Conservation (phyloP, 345 rosid genomes). For the Kandelia obovata region DNA sequence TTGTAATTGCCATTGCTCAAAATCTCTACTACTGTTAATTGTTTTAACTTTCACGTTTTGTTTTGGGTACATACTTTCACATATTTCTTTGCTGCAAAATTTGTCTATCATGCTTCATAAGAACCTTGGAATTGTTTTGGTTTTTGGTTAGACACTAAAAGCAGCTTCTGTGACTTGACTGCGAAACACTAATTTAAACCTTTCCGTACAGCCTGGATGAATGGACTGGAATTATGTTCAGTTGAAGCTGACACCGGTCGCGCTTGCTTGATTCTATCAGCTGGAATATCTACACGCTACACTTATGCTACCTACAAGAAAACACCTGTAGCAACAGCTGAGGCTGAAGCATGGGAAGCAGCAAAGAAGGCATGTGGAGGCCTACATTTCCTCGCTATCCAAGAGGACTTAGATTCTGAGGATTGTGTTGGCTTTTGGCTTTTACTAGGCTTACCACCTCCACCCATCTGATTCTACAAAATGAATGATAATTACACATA, state of each 20-base stretch:
- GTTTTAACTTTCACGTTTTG: too few relatives aligned
- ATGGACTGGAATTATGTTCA: constrained; percentile 81
- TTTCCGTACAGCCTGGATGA: constrained; percentile 72
- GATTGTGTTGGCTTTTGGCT: constrained; percentile 96
- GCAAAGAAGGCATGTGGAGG: constrained; percentile 86
- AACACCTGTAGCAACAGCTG: constrained; percentile 56
- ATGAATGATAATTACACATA: constrained; percentile 72
- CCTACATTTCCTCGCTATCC: constrained; percentile 88
- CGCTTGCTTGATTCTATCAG: constrained; percentile 63
- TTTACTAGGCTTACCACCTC: constrained; percentile 75
- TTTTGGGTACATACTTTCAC: too few relatives aligned
- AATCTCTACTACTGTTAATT: too few relatives aligned
- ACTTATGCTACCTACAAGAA: constrained; percentile 70
- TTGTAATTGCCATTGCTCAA: too few relatives aligned
- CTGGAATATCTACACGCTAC: constrained; percentile 77
- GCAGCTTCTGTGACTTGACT: neutral
- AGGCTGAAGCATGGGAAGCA: constrained; percentile 96
- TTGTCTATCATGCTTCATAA: neutral
- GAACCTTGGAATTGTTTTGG: neutral
- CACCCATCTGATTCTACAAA: constrained; percentile 75
- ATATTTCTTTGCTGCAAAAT: too few relatives aligned
- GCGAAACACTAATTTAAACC: neutral
- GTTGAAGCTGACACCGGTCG: constrained; percentile 42
- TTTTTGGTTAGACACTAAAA: too few relatives aligned
- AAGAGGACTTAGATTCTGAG: constrained; percentile 80